These are phyloP conservation scores for Lasiodiplodia theobromae DNA, from an alignment of 2,329 filamentous ascomycete species.

Conservation along the genomic window DNA sequence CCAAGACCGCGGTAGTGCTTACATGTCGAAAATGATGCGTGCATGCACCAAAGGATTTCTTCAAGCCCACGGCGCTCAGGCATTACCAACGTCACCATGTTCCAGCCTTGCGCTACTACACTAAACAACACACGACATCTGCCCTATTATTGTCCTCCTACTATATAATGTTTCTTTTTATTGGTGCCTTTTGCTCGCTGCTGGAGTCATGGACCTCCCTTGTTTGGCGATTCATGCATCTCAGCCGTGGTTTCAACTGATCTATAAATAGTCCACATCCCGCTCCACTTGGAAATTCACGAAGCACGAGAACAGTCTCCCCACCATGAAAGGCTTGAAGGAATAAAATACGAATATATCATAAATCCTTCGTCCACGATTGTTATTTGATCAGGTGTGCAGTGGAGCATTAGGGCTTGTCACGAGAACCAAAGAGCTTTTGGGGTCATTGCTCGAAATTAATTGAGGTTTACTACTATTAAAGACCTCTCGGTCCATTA, in stretches of 20 bases:
- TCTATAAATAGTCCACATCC: not conserved
- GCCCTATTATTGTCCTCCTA: not conserved
- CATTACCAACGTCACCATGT: too few species aligned
- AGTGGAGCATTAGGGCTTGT: too few species aligned
- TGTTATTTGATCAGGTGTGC: not conserved
- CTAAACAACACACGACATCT: too few species aligned
- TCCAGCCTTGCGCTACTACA: too few species aligned
- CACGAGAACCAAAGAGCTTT: too few species aligned
- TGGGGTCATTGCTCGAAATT: not conserved
- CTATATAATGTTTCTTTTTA: not conserved
- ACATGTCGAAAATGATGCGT: too few species aligned
- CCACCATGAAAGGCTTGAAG: not conserved
- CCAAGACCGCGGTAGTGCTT: too few species aligned
- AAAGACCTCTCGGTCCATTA: not conserved
- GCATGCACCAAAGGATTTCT: too few species aligned
- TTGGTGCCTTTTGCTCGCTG: not conserved
- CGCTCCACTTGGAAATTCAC: not conserved
- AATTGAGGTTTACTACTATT: not conserved
- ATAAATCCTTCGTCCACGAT: not conserved
- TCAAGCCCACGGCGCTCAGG: too few species aligned
- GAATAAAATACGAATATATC: not conserved
- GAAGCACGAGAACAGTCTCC: not conserved
- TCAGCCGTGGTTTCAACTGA: not conserved
- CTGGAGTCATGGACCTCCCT: too few species aligned
- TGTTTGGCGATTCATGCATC: not conserved